Percentiles rank a stretch among this genome's conserved stretches.
phyloP scores from a whole-genome alignment of 2,329 filamentous ascomycete species.

The Ophiostoma tasmaniense region DNA sequence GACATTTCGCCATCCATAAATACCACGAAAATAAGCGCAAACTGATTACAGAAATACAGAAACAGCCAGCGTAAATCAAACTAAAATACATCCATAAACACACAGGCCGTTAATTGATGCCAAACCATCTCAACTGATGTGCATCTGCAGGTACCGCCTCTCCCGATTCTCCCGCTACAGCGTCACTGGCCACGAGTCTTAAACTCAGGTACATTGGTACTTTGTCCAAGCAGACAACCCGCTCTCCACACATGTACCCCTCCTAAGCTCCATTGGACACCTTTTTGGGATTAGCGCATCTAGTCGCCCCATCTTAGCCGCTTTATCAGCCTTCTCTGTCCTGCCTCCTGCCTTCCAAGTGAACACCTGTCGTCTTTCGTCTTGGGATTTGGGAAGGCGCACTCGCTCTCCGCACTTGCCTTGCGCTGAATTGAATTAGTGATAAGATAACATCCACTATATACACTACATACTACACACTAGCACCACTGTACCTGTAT shows the following conservation, averaged over 20 bases:
- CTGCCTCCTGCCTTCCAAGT: conserved; percentile 9
- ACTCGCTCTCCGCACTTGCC: neutral
- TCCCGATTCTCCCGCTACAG: neutral
- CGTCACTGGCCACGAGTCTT: neutral
- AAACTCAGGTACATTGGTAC: neutral
- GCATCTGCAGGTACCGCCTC: neutral
- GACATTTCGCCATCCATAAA: neutral
- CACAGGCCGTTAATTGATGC: neutral
- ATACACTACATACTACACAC: neutral
- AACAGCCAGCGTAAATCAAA: neutral
- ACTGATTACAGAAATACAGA: neutral
- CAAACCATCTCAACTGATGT: neutral
- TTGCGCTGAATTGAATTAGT: neutral
- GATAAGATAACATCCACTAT: neutral
- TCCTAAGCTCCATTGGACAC: neutral
- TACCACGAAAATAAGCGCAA: neutral
- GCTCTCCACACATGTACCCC: neutral
- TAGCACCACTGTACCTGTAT: neutral
- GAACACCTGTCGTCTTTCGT: conserved; percentile 22
- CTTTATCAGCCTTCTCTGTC: conserved; percentile 17
- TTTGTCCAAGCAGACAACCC: neutral
- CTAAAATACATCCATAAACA: no score
- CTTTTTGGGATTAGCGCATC: conserved; percentile 3
- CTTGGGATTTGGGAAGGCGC: neutral
- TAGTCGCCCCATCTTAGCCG: conserved; percentile 8